These are phyloP conservation scores for Epichloe gansuensis DNA, from an alignment of 2,329 filamentous ascomycete genomes.

Conservation along the genomic window DNA sequence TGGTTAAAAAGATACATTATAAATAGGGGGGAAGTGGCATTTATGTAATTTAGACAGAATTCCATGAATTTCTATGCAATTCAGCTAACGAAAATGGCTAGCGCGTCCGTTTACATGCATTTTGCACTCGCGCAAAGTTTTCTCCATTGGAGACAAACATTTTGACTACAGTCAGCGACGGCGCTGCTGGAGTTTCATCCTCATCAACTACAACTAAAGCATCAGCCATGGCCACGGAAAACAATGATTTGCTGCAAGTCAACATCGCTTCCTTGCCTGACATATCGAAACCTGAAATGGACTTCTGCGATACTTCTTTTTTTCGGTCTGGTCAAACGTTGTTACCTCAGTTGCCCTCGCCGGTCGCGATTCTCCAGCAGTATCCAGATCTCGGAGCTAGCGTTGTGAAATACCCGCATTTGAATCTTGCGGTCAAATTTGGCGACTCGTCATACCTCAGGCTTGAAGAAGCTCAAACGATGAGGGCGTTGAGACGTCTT, in stretches of 20 bases:
- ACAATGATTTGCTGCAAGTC: background rate
- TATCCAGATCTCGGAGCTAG: background rate
- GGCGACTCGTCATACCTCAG: background rate
- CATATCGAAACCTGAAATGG: background rate
- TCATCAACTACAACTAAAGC: background rate
- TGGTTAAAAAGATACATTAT: too few relatives aligned
- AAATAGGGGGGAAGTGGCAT: too few relatives aligned
- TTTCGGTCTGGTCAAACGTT: background rate
- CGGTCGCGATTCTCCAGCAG: background rate
- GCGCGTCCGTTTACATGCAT: too few relatives aligned
- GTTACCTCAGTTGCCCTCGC: background rate
- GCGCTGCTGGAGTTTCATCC: too few relatives aligned
- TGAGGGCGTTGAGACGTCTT: background rate
- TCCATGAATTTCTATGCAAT: too few relatives aligned
- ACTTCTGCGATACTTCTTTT: constrained; percentile 1
- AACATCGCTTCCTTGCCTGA: background rate
- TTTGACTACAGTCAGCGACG: too few relatives aligned
- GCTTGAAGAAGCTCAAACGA: background rate
- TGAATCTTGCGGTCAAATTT: background rate
- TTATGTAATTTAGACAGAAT: too few relatives aligned
- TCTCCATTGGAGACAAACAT: too few relatives aligned
- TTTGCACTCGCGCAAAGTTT: too few relatives aligned
- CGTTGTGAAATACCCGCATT: background rate
- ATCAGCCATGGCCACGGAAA: background rate
- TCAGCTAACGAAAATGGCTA: too few relatives aligned